Evolutionary conservation across 345 rosid genomes (phyloP).

Genomic region (Gossypium stocksii): DNA sequence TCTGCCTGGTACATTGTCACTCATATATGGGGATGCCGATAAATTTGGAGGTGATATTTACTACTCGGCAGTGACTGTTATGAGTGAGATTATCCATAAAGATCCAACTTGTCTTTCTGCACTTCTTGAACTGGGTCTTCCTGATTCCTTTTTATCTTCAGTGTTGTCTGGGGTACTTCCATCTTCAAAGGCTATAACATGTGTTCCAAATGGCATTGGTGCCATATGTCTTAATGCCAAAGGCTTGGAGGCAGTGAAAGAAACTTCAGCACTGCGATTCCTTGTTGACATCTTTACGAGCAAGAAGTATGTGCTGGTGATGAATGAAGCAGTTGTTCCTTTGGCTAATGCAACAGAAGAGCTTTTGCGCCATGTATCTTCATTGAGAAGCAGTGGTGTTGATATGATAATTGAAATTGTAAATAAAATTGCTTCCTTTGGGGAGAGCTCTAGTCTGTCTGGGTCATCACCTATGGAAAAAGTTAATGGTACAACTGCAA

Average conservation of each 20-base stretch:
- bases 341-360: slow-evolving; percentile 95
- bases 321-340: slow-evolving; percentile 95
- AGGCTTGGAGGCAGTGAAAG: slow-evolving; percentile 89
- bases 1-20: slow-evolving; percentile 69
- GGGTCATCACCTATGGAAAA: slow-evolving; percentile 44
- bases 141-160: slow-evolving; percentile 86
- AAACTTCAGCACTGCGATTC: slow-evolving; percentile 71
- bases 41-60: slow-evolving; percentile 94
- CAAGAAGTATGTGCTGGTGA: slow-evolving; percentile 78
- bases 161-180: slow-evolving; percentile 79
- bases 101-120: slow-evolving; percentile 84
- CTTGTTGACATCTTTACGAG: slow-evolving; percentile 79
- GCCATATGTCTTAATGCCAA: slow-evolving; percentile 87
- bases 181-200: slow-evolving; percentile 90
- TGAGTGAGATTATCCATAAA: slow-evolving; percentile 96
- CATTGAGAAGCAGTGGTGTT: slow-evolving; percentile 77
- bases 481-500: slow-evolving; percentile 50
- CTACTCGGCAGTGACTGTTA: slow-evolving; percentile 91
- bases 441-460: slow-evolving; percentile 35
- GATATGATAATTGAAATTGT: slow-evolving; percentile 87
- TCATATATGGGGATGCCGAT: slow-evolving; percentile 62
- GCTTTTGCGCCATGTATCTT: slow-evolving; percentile 88
- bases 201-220: slow-evolving; percentile 92
- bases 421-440: slow-evolving; percentile 67
- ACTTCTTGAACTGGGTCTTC: slow-evolving; percentile 83